Evolutionary conservation across 2,329 filamentous ascomycete species (phyloP), one percentile per base, ranked within the genome.

Genomic region (Daldinia sp.): DNA sequence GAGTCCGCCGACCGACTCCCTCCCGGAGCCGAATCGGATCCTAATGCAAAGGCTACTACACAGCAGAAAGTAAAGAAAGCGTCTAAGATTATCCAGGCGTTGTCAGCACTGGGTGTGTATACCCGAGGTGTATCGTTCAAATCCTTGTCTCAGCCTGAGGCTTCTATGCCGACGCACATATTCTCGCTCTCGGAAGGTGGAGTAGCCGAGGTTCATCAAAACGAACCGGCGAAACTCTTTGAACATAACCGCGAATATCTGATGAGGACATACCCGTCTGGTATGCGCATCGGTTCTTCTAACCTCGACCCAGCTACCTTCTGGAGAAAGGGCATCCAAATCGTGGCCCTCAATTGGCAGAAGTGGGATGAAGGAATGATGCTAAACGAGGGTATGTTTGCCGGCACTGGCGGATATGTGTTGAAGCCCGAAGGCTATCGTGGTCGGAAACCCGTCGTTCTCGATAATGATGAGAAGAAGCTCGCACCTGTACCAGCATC

Each of bases 261-360:
- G 70, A 93, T 97, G 91, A 87, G 94, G 15, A 90, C 92, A 0
- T 97, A 96, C 71, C 94, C 94, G 0, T 93, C 91, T 32, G 92
- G 92, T 1, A 83, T 93, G 59, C 87, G 94, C 5, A 88, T 97
- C 53, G 84, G 87, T 63, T 96, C 92, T 0, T 95, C 92, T 0
- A 98, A 97, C 73, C 82, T 96, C 10, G 92, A 97, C 69, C 93
- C 94, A 3, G 86, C 88, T 0, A 83, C 90, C 3, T 95, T 94
- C 77, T 97, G 94, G 94, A 85, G 92, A 29, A 89, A 92, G 67
- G 94, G 94, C 11, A 90, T 96, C 2, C 94, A 97, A 77, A 90
- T 97, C 70, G 93, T 96, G 1, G 94, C 94, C 0, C 81, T 98
- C 63, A 97, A 97, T 78, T 98, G 94, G 92, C 94, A 98, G 77